Percentiles rank a stretch among this genome's conserved stretches.
phyloP scores from a whole-genome alignment of 2,329 filamentous ascomycete genomes.

The Plectosphaerella sp. region DNA sequence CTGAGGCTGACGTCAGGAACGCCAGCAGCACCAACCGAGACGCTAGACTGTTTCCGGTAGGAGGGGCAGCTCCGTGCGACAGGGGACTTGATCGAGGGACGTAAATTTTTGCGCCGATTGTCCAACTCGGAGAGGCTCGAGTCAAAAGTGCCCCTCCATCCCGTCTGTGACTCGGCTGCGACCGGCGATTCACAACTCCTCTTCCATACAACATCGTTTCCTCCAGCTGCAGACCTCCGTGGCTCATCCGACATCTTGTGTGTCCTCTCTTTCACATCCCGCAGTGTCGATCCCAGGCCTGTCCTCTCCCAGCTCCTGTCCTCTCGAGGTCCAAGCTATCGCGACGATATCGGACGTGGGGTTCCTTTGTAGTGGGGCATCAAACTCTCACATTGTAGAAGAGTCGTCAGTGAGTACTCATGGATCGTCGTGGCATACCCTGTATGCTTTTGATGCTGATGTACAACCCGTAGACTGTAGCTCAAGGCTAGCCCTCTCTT shows the following conservation, averaged over 20 bases:
- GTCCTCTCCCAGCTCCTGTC: not conserved
- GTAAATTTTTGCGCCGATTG: conserved; percentile 1
- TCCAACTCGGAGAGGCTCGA: conserved; percentile 1
- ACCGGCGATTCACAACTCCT: not conserved
- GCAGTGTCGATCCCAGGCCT: not conserved
- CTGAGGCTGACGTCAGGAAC: not conserved
- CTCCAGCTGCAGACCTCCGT: not conserved
- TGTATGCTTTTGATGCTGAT: not conserved
- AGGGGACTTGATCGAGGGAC: not conserved
- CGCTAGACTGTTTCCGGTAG: conserved; percentile 1
- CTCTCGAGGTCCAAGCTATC: not conserved
- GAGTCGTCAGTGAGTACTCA: not conserved
- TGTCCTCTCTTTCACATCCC: not conserved
- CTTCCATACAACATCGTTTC: not conserved
- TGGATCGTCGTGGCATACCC: not conserved
- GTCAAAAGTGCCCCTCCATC: conserved; percentile 1
- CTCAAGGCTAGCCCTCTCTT: not conserved
- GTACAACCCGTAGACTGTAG: not conserved
- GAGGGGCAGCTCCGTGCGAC: conserved; percentile 2
- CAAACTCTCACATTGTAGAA: not conserved
- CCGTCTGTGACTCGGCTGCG: not conserved
- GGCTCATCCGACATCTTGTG: not conserved
- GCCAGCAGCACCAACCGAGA: not conserved
- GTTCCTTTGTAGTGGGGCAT: conserved; percentile 1
- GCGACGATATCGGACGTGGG: conserved; percentile 1